These are phyloP conservation scores for Fusarium buxicola DNA, from an alignment of 2,329 filamentous ascomycete genomes.

Conservation along the genomic window DNA sequence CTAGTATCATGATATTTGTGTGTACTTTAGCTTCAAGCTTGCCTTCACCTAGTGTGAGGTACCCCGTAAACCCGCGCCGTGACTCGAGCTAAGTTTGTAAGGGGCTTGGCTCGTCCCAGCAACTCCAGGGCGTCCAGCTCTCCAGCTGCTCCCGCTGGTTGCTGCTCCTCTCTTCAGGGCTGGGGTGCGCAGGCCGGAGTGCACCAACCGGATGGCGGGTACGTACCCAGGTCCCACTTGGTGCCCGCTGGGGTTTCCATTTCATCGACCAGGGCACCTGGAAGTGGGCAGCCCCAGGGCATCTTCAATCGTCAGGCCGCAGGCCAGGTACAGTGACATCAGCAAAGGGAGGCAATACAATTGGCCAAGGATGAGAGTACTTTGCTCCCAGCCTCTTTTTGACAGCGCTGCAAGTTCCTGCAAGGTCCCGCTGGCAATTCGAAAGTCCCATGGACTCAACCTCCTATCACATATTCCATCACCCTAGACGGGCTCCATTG, in stretches of 20 bases:
- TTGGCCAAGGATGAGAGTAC: constrained; percentile 1
- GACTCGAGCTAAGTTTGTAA: constrained; percentile 32
- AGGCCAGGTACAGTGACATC: constrained; percentile 23
- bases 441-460: constrained; percentile 25
- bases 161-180: constrained; percentile 12
- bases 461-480: constrained; percentile 19
- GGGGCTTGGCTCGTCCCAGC: constrained; percentile 26
- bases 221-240: too few species aligned
- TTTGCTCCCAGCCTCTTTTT: constrained; percentile 14
- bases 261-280: constrained; percentile 32
- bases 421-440: constrained; percentile 21
- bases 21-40: constrained; percentile 12
- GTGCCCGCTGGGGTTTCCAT: constrained; percentile 38
- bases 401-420: constrained; percentile 1
- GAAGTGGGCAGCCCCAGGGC: constrained; percentile 26
- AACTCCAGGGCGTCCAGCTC: constrained; percentile 5
- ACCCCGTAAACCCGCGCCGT: constrained; percentile 2
- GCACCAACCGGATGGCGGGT: constrained; percentile 35
- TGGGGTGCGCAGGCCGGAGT: constrained; percentile 26
- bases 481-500: constrained; percentile 35
- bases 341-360: constrained; percentile 4
- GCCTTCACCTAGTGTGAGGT: constrained; percentile 4
- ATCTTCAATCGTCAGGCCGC: constrained; percentile 10
- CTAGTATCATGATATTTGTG: constrained; percentile 5
- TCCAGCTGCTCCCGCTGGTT: constrained; percentile 10